Evolutionary conservation across 352 stramenopile genomes (phyloP).

Genomic region (Hyaloperonospora brassicae): DNA sequence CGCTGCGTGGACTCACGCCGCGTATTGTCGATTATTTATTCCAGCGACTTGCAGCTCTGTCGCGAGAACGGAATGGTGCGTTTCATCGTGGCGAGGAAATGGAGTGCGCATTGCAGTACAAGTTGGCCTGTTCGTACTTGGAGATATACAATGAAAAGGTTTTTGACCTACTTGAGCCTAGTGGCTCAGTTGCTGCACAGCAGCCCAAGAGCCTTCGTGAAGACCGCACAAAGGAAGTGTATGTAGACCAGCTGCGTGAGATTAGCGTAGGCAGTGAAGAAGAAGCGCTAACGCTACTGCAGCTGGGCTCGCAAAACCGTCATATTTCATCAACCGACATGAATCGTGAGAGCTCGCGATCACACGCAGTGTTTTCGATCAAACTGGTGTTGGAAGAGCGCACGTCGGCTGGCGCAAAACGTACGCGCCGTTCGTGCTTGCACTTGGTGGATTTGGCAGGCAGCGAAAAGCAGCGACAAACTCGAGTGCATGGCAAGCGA

Average conservation of each 20-base stretch:
- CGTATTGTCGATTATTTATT: slow-evolving; percentile 84
- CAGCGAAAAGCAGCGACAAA: slow-evolving; percentile 84
- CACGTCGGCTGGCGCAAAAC: slow-evolving; percentile 42
- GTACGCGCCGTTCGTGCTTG: slow-evolving; percentile 68
- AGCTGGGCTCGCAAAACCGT: slow-evolving; percentile 75
- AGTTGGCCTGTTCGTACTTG: slow-evolving; percentile 76
- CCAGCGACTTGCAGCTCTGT: slow-evolving; percentile 35
- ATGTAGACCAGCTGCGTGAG: slow-evolving; percentile 73
- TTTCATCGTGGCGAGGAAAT: slow-evolving; percentile 26
- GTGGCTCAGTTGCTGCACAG: slow-evolving; percentile 27
- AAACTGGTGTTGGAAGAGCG: slow-evolving; percentile 83
- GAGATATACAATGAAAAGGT: slow-evolving; percentile 90
- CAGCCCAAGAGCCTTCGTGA: slow-evolving; percentile 70
- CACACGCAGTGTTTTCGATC: slow-evolving; percentile 96
- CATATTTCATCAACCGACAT: slow-evolving; percentile 95
- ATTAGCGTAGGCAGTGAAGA: slow-evolving; percentile 50
- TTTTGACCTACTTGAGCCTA: slow-evolving; percentile 76
- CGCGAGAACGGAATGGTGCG: slow-evolving; percentile 32
- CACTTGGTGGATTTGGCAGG: slow-evolving; percentile 85
- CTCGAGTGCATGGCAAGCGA: slow-evolving; percentile 60
- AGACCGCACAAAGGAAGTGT: slow-evolving; percentile 66
- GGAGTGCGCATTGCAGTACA: slow-evolving; percentile 41
- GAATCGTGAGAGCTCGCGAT: slow-evolving; percentile 94
- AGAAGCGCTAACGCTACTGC: slow-evolving; percentile 68
- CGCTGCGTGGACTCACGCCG: slow-evolving; percentile 66